Evolutionary conservation across 2,329 filamentous ascomycete species (phyloP).

Genomic region (Malbranchea zuffiana): DNA sequence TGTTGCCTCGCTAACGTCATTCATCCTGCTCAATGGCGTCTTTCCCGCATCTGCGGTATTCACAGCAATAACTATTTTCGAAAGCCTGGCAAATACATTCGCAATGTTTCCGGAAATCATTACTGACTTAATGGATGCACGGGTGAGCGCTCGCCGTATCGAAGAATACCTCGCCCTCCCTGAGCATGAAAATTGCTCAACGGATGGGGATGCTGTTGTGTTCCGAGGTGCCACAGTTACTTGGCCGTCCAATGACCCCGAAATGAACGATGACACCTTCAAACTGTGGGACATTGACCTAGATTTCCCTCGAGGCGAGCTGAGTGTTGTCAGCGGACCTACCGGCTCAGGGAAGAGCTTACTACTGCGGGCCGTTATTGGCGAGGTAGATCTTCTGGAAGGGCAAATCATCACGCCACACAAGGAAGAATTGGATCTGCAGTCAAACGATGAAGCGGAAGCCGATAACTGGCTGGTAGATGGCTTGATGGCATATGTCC

Average conservation of each 20-base stretch:
- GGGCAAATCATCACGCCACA: background rate
- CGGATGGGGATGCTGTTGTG: background rate
- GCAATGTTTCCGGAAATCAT: slow-evolving; percentile 3
- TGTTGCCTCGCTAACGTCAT: slow-evolving; percentile 57
- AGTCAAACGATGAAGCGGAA: background rate
- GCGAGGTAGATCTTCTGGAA: slow-evolving; percentile 2
- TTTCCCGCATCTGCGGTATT: slow-evolving; percentile 66
- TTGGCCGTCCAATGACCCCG: slow-evolving; percentile 1
- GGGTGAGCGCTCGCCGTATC: slow-evolving; percentile 3
- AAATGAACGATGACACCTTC: background rate
- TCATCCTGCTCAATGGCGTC: slow-evolving; percentile 51
- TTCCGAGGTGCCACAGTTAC: slow-evolving; percentile 1
- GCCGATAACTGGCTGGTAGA: slow-evolving; percentile 3
- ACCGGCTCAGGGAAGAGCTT: slow-evolving; percentile 6
- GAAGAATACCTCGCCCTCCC: slow-evolving; percentile 4
- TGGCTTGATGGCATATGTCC: slow-evolving; percentile 3
- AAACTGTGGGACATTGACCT: slow-evolving; percentile 2
- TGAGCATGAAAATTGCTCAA: slow-evolving; percentile 2
- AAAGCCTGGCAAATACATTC: slow-evolving; percentile 1
- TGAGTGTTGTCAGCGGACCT: slow-evolving; percentile 3
- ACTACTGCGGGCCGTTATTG: slow-evolving; percentile 3
- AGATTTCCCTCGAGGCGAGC: slow-evolving; percentile 1
- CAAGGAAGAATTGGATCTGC: background rate
- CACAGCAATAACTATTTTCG: slow-evolving; percentile 40
- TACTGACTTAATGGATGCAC: slow-evolving; percentile 1